Evolutionary conservation across 805 yeast species (phyloP), one percentile per base, ranked within the genome.

Genomic region (Nakazawaea wyomingensis): DNA sequence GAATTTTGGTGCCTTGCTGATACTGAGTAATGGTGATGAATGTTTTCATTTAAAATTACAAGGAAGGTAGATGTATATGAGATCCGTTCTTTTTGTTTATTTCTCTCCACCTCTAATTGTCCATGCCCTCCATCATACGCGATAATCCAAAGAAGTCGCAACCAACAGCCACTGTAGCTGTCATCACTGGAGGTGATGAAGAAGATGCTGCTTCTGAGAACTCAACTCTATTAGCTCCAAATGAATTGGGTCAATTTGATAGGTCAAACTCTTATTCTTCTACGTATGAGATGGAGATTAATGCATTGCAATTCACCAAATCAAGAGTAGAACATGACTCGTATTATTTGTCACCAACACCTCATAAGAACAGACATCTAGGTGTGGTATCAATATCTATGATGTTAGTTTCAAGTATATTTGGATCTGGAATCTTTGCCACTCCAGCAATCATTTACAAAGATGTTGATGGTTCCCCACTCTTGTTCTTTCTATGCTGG

Each of bases 351-450:
- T 29, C 40, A 3, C 41, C 42, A 10, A 17, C 43, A 6, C 52
- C 65, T 3, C 84, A 85, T 2, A 83, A 76, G 49, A 84, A 85
- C 2, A 61, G 85, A 33, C 83, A 80, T 55, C 54, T 80, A 40
- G 85, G 86, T 0, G 51, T 80, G 3, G 76, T 72, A 49, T 75
- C 84, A 11, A 77, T 83, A 0, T 65, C 75, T 28, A 65, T 78
- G 19, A 50, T 79, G 24, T 77, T 78, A 54, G 69, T 80, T 6
- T 71, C 82, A 4, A 61, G 82, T 45, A 80, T 79, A 31, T 61
- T 80, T 13, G 86, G 87, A 0, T 76, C 83, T 1, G 86, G 86
- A 0, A 78, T 80, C 14, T 76, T 80, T 60, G 76, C 84, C 13
- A 69, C 78, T 1, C 78, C 85, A 0, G 69, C 81, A 24, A 74